Percentiles rank a stretch among this genome's conserved stretches.
Evolutionary conservation across 2,329 filamentous ascomycete genomes (phyloP).

Genomic region (Beauveria asiatica): DNA sequence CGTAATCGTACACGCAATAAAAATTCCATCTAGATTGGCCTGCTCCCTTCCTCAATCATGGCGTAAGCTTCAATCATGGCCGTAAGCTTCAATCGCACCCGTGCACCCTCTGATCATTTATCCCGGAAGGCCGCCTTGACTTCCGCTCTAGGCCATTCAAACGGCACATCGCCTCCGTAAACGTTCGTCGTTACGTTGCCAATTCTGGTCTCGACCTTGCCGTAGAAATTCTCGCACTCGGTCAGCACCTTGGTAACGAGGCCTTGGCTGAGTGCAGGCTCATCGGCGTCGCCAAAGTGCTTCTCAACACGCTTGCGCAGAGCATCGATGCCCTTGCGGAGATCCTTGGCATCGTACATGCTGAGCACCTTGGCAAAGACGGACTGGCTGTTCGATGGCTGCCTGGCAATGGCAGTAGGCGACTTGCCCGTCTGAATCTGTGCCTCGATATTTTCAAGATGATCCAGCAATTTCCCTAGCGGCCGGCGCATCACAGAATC

Average conservation of each 20-base stretch:
- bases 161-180: slow-evolving; percentile 55
- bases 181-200: slow-evolving; percentile 51
- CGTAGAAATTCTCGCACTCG: slow-evolving; percentile 56
- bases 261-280: slow-evolving; percentile 53
- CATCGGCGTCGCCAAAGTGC: slow-evolving; percentile 87
- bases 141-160: slow-evolving; percentile 58
- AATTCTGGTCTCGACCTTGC: slow-evolving; percentile 52
- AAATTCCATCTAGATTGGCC: neutral
- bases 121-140: slow-evolving; percentile 48
- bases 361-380: slow-evolving; percentile 82
- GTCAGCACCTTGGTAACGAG: slow-evolving; percentile 49
- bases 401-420: slow-evolving; percentile 58
- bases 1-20: slow-evolving; percentile 10
- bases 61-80: neutral
- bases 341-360: slow-evolving; percentile 72
- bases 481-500: slow-evolving; percentile 82
- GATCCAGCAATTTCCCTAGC: slow-evolving; percentile 83
- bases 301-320: slow-evolving; percentile 91
- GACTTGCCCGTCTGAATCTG: slow-evolving; percentile 53
- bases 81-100: neutral
- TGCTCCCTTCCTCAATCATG: neutral
- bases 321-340: slow-evolving; percentile 82
- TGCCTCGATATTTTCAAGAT: slow-evolving; percentile 80
- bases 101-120: neutral
- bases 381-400: slow-evolving; percentile 73